phyloP scores from a whole-genome alignment of 371 early-diverging fungal genomes.

The Saksenaea oblongispora region DNA sequence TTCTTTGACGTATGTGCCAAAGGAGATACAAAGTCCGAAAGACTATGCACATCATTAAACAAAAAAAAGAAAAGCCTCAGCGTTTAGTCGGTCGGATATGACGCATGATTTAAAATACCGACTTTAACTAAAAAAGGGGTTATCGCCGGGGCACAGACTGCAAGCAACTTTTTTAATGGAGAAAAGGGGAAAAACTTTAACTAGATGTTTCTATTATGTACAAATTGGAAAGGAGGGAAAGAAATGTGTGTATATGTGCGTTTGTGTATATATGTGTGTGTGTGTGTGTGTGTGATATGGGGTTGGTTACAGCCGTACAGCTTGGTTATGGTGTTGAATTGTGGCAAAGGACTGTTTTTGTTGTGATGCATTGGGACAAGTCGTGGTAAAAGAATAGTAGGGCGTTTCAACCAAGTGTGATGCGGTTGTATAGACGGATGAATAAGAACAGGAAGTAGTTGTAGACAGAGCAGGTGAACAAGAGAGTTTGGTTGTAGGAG shows the following conservation, averaged over 20 bases:
- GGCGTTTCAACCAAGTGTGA: constrained; percentile 1
- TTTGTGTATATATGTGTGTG: too few species aligned
- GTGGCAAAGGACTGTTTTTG: background rate
- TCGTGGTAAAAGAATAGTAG: background rate
- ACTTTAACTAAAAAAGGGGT: constrained; percentile 4
- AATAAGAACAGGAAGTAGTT: background rate
- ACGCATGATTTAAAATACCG: background rate
- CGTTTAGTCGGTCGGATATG: background rate
- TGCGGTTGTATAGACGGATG: background rate
- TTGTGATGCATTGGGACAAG: background rate
- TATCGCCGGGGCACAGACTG: constrained; percentile 3
- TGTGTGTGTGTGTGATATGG: background rate
- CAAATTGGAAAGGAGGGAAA: background rate
- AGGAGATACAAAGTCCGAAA: too few species aligned
- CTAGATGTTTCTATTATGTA: background rate
- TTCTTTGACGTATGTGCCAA: too few species aligned
- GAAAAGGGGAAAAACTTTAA: background rate
- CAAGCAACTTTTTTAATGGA: background rate
- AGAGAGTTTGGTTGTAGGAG: background rate
- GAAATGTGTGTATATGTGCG: background rate
- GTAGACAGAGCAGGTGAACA: background rate
- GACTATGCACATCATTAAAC: too few species aligned
- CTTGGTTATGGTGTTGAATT: background rate
- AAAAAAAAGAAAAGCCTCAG: too few species aligned
- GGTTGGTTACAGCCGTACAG: background rate